Percentiles rank a stretch among this genome's conserved stretches.
phyloP scores from a whole-genome alignment of 805 yeast genomes.

The Metschnikowia peoriensis region DNA sequence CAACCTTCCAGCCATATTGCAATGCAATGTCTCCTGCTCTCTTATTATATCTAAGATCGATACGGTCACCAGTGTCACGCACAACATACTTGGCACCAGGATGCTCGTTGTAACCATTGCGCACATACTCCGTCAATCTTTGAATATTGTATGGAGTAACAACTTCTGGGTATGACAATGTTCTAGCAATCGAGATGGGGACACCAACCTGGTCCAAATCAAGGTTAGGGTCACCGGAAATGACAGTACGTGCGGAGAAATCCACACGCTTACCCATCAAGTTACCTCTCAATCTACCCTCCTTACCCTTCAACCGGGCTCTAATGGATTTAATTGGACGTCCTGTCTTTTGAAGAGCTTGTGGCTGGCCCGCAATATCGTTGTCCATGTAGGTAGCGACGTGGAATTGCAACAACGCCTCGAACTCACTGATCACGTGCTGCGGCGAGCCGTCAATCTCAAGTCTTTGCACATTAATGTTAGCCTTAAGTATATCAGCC shows the following conservation, averaged over 20 bases:
- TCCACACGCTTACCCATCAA: slow-evolving; percentile 99
- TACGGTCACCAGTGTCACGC: slow-evolving; percentile 98
- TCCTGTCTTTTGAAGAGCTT: slow-evolving; percentile 97
- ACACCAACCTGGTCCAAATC: slow-evolving; percentile 99
- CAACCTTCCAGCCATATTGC: slow-evolving; percentile 99
- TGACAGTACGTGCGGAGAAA: slow-evolving; percentile 97
- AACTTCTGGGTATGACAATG: slow-evolving; percentile 93
- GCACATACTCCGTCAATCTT: slow-evolving; percentile 84
- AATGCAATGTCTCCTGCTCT: slow-evolving; percentile 97
- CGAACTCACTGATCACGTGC: slow-evolving; percentile 95
- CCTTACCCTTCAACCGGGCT: slow-evolving; percentile 99
- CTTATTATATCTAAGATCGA: slow-evolving; percentile 93
- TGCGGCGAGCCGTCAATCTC: slow-evolving; percentile 99
- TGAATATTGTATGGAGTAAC: slow-evolving; percentile 98
- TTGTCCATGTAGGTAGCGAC: slow-evolving; percentile 99
- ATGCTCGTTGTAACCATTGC: slow-evolving; percentile 98
- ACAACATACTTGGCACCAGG: slow-evolving; percentile 99
- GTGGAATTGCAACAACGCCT: slow-evolving; percentile 91
- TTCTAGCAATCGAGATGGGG: slow-evolving; percentile 93
- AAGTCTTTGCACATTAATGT: slow-evolving; percentile 92
- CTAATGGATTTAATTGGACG: slow-evolving; percentile 97
- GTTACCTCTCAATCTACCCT: slow-evolving; percentile 98
- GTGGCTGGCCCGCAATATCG: slow-evolving; percentile 99
- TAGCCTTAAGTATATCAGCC: slow-evolving; percentile 95
- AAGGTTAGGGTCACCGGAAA: slow-evolving; percentile 97